Percentiles rank a stretch among this genome's conserved stretches.
Conservation (phyloP, 2,329 filamentous ascomycete species). For the Madurella fahalii region DNA sequence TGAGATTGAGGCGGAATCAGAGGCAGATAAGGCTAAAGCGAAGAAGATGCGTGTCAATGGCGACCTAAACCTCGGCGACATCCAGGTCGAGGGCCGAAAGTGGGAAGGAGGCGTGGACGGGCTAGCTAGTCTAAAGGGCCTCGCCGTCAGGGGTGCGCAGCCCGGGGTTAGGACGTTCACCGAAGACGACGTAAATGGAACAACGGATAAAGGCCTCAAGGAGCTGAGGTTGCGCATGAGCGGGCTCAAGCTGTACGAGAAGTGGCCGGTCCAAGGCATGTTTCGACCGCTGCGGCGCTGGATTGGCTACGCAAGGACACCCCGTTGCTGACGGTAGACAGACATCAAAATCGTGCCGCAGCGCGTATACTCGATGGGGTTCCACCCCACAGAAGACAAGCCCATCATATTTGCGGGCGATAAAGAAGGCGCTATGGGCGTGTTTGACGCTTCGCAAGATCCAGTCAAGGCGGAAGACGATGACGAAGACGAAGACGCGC, state of each 20-base stretch:
- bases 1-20: constrained; percentile 45
- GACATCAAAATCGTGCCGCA: constrained; percentile 91
- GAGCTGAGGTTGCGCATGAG: constrained; percentile 73
- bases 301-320: background rate
- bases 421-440: constrained; percentile 84
- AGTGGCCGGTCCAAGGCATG: constrained; percentile 74
- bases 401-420: constrained; percentile 89
- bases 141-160: constrained; percentile 60
- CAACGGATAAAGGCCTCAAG: constrained; percentile 70
- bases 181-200: constrained; percentile 76
- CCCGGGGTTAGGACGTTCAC: constrained; percentile 83
- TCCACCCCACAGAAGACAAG: constrained; percentile 84
- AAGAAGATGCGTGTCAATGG: constrained; percentile 55
- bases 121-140: constrained; percentile 53
- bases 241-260: constrained; percentile 72
- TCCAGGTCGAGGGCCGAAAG: constrained; percentile 74
- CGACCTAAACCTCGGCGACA: constrained; percentile 68
- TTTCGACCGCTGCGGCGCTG: constrained; percentile 16
- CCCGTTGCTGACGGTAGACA: constrained; percentile 31
- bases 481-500: constrained; percentile 65
- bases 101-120: constrained; percentile 67
- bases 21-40: constrained; percentile 42
- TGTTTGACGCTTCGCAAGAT: constrained; percentile 82
- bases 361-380: constrained; percentile 77
- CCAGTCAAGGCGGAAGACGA: constrained; percentile 49